phyloP scores from a whole-genome alignment of 306 rosid species.

The Comarum palustre region DNA sequence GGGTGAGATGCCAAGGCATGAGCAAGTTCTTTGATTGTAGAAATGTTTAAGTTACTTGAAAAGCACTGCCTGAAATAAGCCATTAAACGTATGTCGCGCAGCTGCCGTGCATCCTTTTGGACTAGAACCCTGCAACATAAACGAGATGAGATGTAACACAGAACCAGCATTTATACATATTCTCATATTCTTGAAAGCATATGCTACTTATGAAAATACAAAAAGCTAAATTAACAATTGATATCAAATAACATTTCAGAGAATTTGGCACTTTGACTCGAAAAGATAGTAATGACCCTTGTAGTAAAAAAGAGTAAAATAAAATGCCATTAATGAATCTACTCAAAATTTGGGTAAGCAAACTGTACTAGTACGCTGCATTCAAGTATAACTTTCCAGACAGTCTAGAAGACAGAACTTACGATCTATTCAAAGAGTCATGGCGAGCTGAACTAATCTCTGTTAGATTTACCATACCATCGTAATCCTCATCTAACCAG shows the following conservation, averaged over 20 bases:
- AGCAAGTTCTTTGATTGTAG: conserved; percentile 80
- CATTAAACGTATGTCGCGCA: conserved; percentile 71
- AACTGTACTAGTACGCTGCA: not conserved
- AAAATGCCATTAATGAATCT: not conserved
- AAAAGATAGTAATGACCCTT: not conserved
- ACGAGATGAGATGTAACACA: conserved; percentile 12
- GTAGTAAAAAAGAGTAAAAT: not conserved
- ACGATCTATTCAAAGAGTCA: conserved; percentile 72
- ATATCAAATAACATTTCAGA: not conserved
- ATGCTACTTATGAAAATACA: conserved; percentile 4
- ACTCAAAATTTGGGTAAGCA: not conserved
- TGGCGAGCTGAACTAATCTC: conserved; percentile 72
- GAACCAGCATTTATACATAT: not conserved
- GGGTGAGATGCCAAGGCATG: conserved; percentile 70
- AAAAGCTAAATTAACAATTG: not conserved
- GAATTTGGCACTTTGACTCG: not conserved
- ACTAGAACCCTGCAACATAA: conserved; percentile 50
- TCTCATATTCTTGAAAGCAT: not conserved
- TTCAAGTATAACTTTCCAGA: not conserved
- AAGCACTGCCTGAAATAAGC: conserved; percentile 90
- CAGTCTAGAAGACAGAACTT: conserved; percentile 34
- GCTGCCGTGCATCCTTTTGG: conserved; percentile 61
- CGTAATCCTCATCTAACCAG: conserved; percentile 54
- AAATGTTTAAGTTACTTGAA: conserved; percentile 51
- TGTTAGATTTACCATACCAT: conserved; percentile 45